Evolutionary conservation across 441 rosid species (phyloP), one percentile per base, ranked within the genome.

Genomic region (Adansonia rubrostipa): DNA sequence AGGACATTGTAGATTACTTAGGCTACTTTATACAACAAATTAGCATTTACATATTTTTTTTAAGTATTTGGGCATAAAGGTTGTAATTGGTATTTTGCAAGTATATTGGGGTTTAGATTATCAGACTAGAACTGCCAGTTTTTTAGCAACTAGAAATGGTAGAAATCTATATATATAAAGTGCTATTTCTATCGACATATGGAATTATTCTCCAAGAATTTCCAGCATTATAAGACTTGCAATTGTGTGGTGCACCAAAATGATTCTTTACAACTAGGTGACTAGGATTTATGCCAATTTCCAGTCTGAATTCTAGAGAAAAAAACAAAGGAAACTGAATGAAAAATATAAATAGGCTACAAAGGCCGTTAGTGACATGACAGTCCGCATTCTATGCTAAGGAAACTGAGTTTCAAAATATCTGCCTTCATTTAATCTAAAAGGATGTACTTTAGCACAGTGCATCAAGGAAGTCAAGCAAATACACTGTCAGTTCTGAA

Each of bases 381-480:
- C 9, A 5, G 24, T 58, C 36, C 13, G 20, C 62, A 9, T 45
- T 3, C 15, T 9, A 67, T 20, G 0, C 72, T n/a, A 56, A 56
- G 24, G 50, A 56, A 73, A 24, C 47, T 17, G 10, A 40, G 36
- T 73, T 17, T 65, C 24, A 36, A n/a, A 58, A 56, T 19, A 58
- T 42, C 68, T 42, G 10, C n/a, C 42, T 24, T 70, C 58, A 50
- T 24, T 22, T 6, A 33, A 47, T 33, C 42, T 60, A 75, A 22
- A 36, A 54, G 50, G 57, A 28, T 71, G 24, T 28, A 74, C 56
- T 42, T 42, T 15, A 45, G 47, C 66, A 57, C 14, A 22, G 44
- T 28, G 2, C 57, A 54, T 36, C 66, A 77, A 17, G 17, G 6
- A 76, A 54, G 15, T 67, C 54, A 17, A 19, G 56, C 54, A 77